Base-by-base conservation (phyloP, 164 flowering plant genomes). In the Sedum album region DNA sequence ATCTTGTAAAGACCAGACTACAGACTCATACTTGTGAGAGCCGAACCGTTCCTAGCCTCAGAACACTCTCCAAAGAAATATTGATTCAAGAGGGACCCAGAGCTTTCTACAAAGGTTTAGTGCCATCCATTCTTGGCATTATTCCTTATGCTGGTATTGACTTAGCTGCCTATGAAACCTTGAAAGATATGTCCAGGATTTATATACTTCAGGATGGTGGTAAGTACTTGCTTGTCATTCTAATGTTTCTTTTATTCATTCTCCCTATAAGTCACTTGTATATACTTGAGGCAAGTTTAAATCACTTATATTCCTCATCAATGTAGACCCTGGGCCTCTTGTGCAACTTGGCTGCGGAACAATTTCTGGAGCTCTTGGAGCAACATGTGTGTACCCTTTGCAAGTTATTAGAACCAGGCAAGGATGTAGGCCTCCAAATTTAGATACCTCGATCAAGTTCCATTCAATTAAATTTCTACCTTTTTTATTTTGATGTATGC, bases 361-460 rank as follows among this genome's bases (percentile, higher is more conserved):
- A 48, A 61, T 90, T 17, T 95, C 99, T 2, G 99, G 97, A 77
- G 88, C 97, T 69, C 86, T 95, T 71, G 97, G 97, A 69, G 99
- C 99, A 57, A 84, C 93, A 3, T 95, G 94, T 79, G 99, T 92
- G 72, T 95, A 95, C 71, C 99, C 99, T 0, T 79, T 95, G 79
- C 99, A 95, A 82, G 99, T 95, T 73, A 75, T 95, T 48, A 75
- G 99, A 72, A 95, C 99, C 62, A 90, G 99, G 99, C 88, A 82
- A 75, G 18, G n/a, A 23, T 64, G 17, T 26, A 31, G 20, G 31
- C 25, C 23, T 31, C 15, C 26, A 23, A 4, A 25, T 69, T 8
- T 0, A 31, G 11, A 35, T 65, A 31, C 62, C 4, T 36, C 41
- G 23, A 46, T 60, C 26, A 41, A 31, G 18, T 28, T 67, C 39